A percentile compares a stretch with the other conserved stretches of the same genome.
phyloP scores from a whole-genome alignment of 2,329 filamentous ascomycete species.

The Elsinoe fawcettii region DNA sequence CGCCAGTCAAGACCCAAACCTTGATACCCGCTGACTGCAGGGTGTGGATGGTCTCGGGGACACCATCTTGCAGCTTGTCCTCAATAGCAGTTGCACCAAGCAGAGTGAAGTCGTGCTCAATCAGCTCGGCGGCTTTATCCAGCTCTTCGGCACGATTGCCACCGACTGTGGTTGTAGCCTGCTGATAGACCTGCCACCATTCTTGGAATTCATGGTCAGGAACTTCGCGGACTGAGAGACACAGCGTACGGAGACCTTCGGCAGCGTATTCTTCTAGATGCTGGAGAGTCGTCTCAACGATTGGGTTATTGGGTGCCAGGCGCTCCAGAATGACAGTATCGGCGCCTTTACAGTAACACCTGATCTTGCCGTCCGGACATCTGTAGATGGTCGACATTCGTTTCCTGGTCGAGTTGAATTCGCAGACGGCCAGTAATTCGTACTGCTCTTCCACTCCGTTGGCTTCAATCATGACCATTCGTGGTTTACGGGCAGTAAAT shows the following conservation, averaged over 20 bases:
- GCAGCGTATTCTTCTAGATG: conserved; percentile 99
- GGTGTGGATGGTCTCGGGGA: conserved; percentile 96
- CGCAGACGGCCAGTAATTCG: conserved; percentile 89
- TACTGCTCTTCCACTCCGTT: conserved; percentile 69
- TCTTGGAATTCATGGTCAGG: conserved; percentile 81
- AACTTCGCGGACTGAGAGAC: conserved; percentile 87
- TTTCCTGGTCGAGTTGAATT: conserved; percentile 97
- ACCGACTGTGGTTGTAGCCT: conserved; percentile 79
- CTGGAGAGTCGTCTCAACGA: conserved; percentile 79
- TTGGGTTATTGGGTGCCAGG: conserved; percentile 66
- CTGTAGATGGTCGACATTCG: conserved; percentile 97
- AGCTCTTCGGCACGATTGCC: conserved; percentile 90
- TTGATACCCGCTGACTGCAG: conserved; percentile 96
- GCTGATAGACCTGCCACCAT: conserved; percentile 81
- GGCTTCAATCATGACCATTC: conserved; percentile 74
- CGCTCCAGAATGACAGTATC: conserved; percentile 97
- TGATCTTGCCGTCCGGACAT: conserved; percentile 89
- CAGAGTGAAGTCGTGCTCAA: conserved; percentile 84
- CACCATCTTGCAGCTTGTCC: conserved; percentile 91
- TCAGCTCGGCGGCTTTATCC: conserved; percentile 92
- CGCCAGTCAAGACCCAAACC: conserved; percentile 95
- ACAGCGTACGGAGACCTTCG: conserved; percentile 88
- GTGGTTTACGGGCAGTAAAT: conserved; percentile 84
- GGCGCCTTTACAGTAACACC: conserved; percentile 91
- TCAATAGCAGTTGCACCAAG: conserved; percentile 96